These are phyloP conservation scores for Hanseniaspora taiwanica DNA, from an alignment of 805 yeast species.

Conservation along the genomic window DNA sequence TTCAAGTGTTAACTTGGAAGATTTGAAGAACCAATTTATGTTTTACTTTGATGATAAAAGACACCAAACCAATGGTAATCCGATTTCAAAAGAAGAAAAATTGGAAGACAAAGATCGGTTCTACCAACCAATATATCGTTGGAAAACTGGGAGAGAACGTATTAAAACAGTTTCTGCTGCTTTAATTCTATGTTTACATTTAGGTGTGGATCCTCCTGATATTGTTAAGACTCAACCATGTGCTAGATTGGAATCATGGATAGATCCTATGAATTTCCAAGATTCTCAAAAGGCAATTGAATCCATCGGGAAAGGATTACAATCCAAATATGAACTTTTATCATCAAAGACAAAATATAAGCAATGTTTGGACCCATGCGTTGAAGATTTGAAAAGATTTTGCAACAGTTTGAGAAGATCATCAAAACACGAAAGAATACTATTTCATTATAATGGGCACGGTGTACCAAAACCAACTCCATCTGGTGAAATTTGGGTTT, in stretches of 20 bases:
- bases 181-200: conserved; percentile 72
- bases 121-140: conserved; percentile 66
- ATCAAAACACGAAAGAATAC: conserved; percentile 84
- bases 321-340: conserved; percentile 78
- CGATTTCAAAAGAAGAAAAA: conserved; percentile 45
- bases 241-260: conserved; percentile 86
- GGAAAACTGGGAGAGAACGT: conserved; percentile 84
- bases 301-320: conserved; percentile 77
- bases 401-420: conserved; percentile 79
- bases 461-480: conserved; percentile 97
- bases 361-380: conserved; percentile 86
- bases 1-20: conserved; percentile 37
- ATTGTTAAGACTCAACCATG: conserved; percentile 85
- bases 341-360: conserved; percentile 81
- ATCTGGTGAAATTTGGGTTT: conserved; percentile 96
- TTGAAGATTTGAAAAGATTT: conserved; percentile 85
- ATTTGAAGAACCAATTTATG: conserved; percentile 54
- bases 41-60: conserved; percentile 86
- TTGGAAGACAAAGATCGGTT: conserved; percentile 29
- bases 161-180: conserved; percentile 93
- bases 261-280: conserved; percentile 68
- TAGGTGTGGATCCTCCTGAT: conserved; percentile 97
- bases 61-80: conserved; percentile 81
- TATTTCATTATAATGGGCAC: conserved; percentile 95
- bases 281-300: conserved; percentile 88